A percentile compares a stretch with the other conserved stretches of the same genome.
These are phyloP conservation scores for Gillenia trifoliata DNA, from an alignment of 306 rosid species.

Conservation along the genomic window DNA sequence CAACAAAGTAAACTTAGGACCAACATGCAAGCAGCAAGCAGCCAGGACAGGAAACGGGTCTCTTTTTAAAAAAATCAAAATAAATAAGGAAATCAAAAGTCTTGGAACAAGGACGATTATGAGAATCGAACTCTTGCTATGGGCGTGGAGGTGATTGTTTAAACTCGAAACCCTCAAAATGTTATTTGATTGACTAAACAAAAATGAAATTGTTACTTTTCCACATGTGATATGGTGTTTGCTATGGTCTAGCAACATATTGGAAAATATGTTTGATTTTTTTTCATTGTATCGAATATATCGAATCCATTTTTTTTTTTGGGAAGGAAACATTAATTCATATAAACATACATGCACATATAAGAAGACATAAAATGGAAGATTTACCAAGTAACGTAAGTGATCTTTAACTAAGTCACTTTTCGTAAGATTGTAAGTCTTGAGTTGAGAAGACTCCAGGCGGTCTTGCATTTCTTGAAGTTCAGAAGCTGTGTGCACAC, in stretches of 20 bases:
- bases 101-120: too few relatives aligned
- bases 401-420: conserved; percentile 91
- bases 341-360: not conserved
- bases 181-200: not conserved
- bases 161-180: too few relatives aligned
- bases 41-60: not conserved
- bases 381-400: conserved; percentile 80
- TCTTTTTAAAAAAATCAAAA: too few relatives aligned
- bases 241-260: too few relatives aligned
- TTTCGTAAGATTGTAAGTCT: conserved; percentile 63
- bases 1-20: conserved; percentile 19
- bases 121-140: too few relatives aligned
- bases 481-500: conserved; percentile 70
- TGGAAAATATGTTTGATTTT: too few relatives aligned
- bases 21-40: not conserved
- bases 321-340: too few relatives aligned
- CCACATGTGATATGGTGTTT: too few relatives aligned
- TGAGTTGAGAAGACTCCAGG: conserved; percentile 57
- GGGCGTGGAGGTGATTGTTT: too few relatives aligned
- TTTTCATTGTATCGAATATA: too few relatives aligned
- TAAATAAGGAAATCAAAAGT: too few relatives aligned
- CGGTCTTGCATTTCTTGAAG: conserved; percentile 53
- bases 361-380: not conserved
- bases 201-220: not conserved
- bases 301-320: not conserved